Evolutionary conservation across 495 filamentous ascomycete genomes (phyloP), one percentile per base, ranked within the genome.

Genomic region (Penicillium maclennaniae): DNA sequence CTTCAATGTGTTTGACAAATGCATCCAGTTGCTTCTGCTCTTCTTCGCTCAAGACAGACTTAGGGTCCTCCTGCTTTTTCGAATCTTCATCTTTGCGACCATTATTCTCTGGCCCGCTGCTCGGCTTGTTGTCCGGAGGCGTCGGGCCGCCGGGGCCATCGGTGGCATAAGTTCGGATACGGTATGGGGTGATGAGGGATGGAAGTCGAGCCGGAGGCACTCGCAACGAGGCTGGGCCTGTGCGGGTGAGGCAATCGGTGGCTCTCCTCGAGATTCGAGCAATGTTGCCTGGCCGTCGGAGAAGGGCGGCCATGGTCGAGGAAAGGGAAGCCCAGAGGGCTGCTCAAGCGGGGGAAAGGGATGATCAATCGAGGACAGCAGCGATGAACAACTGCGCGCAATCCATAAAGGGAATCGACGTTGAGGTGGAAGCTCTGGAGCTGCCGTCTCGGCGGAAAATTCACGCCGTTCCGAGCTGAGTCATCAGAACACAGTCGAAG

Each of bases 221-320:
- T 61, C 59, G 63, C 62, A 72, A 43, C 49, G 68, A 62, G 26
- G 65, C 67, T 44, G 71, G 69, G 49, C 59, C 68, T 53, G 74
- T 67, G 55, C 75, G 76, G 47, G 71, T 46, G 38, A 78, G 59
- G 45, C 63, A 66, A 51, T 76, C 72, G 54, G 81, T 59, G 56
- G 76, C 77, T 53, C 72, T 73, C 67, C 72, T 80, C 61, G 83
- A 79, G 65, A 82, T 72, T 68, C 82, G 78, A 69, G 82, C 80
- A 68, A 87, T 66, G 69, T 80, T 76, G 70, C 80, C 78, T 65
- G 86, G 81, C 68, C 81, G 83, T 62, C 84, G 82, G 54, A 88
- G 72, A 60, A 86, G 65, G 66, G 77, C 77, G 65, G 83, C 81
- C 84, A 87, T 87, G 66, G 62, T 76, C 71, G 72, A 72, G 67